Evolutionary conservation across 2,329 filamentous ascomycete species (phyloP), one percentile per base, ranked within the genome.

Genomic region (Dissoconium aciculare): DNA sequence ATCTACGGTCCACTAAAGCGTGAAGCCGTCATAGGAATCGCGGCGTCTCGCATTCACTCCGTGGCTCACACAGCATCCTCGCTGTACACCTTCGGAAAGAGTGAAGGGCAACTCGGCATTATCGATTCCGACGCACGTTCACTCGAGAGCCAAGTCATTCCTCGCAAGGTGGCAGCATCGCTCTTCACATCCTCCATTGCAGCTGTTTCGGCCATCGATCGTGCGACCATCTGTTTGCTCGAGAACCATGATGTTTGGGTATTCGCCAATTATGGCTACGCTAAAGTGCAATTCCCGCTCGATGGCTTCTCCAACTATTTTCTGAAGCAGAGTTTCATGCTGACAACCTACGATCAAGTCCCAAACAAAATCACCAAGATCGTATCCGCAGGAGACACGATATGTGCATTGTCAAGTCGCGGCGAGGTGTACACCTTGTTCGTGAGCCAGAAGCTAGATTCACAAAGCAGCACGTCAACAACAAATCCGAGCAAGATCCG

Each of bases 51-150:
- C 0, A 74, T 92, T 23, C 89, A 98, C 56, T 95, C 89, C 0
- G 85, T 91, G 3, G 82, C 83, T 0, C 79, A 89, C 47, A 94
- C 83, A 1, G 66, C 69, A 1, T 71, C 73, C 1, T 81, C 82
- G 1, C 59, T 98, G 1, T 98, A 81, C 51, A 92, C 83, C 2
- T 98, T 92, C 66, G 89, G 89, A 13, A 91, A 89, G 47, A 98
- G 95, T 46, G 74, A 84, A 44, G 89, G 89, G 2, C 89, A 98
- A 53, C 68, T 98, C 27, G 89, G 84, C 4, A 67, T 98, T 31
- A 84, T 94, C 59, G 89, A 94, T 52, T 87, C 89, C 0, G 87
- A 95, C 56, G 91, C 89, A 15, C 74, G 85, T 27, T 94, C 84
- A 1, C 67, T 95, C 4, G 81, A 89, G 43, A 61, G 78, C n/a